A percentile compares a stretch with the other conserved stretches of the same genome.
Evolutionary conservation across 805 yeast species (phyloP).

Genomic region (Millerago galiae): DNA sequence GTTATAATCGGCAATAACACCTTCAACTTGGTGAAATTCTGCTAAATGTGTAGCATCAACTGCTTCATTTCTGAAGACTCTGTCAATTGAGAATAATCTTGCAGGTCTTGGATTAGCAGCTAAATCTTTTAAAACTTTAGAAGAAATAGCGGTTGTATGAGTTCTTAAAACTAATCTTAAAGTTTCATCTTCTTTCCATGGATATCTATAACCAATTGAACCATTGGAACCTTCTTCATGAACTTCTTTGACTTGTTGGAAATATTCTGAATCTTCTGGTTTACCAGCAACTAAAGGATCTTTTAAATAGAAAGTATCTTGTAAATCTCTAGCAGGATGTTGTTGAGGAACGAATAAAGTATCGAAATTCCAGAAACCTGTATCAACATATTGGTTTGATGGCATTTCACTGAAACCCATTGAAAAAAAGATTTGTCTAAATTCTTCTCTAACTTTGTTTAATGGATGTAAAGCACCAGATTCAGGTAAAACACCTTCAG

Average conservation of each 20-base stretch:
- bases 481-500: constrained; percentile 82
- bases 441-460: constrained; percentile 94
- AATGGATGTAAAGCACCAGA: constrained; percentile 97
- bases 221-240: constrained; percentile 90
- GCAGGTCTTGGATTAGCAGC: constrained; percentile 87
- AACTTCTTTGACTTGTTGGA: constrained; percentile 71
- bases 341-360: constrained; percentile 96
- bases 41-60: constrained; percentile 99
- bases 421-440: constrained; percentile 93
- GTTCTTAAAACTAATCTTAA: constrained; percentile 91
- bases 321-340: constrained; percentile 99
- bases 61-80: constrained; percentile 99
- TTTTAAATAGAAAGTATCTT: constrained; percentile 95
- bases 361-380: constrained; percentile 99
- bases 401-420: constrained; percentile 99
- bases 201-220: constrained; percentile 96
- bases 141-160: constrained; percentile 93
- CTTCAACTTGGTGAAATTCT: constrained; percentile 99
- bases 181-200: constrained; percentile 92
- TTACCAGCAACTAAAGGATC: constrained; percentile 79
- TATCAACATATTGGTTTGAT: constrained; percentile 94
- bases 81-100: constrained; percentile 90
- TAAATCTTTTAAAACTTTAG: constrained; percentile 78
- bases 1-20: constrained; percentile 95
- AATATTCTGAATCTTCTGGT: constrained; percentile 77